Base-by-base conservation (phyloP, 805 yeast species). In the Teunomyces stri region DNA sequence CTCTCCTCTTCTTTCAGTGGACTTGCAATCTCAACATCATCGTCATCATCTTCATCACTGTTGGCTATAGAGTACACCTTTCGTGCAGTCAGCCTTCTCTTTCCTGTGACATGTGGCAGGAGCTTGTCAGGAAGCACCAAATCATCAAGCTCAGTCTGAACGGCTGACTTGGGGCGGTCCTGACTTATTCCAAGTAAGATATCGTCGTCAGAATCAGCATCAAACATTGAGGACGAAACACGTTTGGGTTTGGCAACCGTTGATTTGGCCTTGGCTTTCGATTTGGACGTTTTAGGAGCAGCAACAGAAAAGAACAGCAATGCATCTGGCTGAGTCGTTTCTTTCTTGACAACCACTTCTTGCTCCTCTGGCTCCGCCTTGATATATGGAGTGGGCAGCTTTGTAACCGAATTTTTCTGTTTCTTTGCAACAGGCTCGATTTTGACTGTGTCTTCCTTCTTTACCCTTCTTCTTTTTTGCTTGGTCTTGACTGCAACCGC, bases 401-500 rank as follows among this genome's bases (percentile, higher is more conserved):
- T 21, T 5, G 34, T 18, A 16, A 13, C 18, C n/a, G 34, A 20
- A 34, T 13, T 27, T 27, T 31, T 39, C 21, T 15, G 40, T 30
- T 36, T 46, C 34, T 48, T 50, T 29, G 43, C 44, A 16, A 37
- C 15, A 4, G 55, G 53, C 42, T 39, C 43, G 21, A 35, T 29
- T 44, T 43, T 49, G 25, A 39, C 37, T 25, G 43, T 40, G 29
- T 44, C 45, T 35, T 50, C 50, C 41, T 51, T 34, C 41, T 49
- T 5, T 30, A 39, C 10, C 30, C 49, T 16, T 48, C 48, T 49
- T 49, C 57, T 60, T 30, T 48, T 51, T 21, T 70, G 69, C 45
- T 69, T 70, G 51, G 69, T 75, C 30, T 71, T 66, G 16, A 78
- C 70, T 40, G 72, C 76, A 48, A 69, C 70, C 34, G 63, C 69